A percentile compares a stretch with the other conserved stretches of the same genome.
These are phyloP conservation scores for Pseudozyma pruni DNA, from an alignment of 1,284 basidiomycete species.

Conservation along the genomic window DNA sequence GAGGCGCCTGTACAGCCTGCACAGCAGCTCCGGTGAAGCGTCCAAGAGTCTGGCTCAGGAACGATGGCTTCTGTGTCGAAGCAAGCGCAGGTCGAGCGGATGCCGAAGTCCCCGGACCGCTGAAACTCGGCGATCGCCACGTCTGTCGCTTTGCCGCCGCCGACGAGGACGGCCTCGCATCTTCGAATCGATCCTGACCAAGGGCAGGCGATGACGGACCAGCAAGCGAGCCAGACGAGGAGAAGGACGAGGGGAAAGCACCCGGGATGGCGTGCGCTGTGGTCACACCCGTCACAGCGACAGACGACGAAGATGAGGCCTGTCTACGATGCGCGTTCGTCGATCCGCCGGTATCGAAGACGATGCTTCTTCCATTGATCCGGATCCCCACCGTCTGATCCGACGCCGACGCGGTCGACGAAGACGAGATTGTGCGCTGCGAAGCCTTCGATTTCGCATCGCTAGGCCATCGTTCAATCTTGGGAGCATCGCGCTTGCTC, in stretches of 20 bases:
- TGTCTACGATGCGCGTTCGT: conserved; percentile 18
- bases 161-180: conserved; percentile 1
- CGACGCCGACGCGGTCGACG: conserved; percentile 18
- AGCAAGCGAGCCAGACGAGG: conserved; percentile 30
- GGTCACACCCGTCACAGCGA: conserved; percentile 26
- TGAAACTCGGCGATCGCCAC: conserved; percentile 20
- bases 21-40: conserved; percentile 34
- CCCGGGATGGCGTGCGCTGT: conserved; percentile 38
- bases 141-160: background rate
- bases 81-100: conserved; percentile 3
- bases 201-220: conserved; percentile 11
- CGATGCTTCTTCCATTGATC: conserved; percentile 44
- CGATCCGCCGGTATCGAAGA: conserved; percentile 22
- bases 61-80: conserved; percentile 25
- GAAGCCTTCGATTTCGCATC: conserved; percentile 14
- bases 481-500: conserved; percentile 11
- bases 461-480: conserved; percentile 37
- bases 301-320: conserved; percentile 24
- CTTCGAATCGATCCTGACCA: conserved; percentile 3
- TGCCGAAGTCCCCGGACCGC: too few species aligned
- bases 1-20: conserved; percentile 15
- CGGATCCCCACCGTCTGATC: conserved; percentile 26
- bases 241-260: conserved; percentile 38
- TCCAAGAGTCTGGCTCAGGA: conserved; percentile 51
- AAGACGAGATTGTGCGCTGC: conserved; percentile 19